Evolutionary conservation across 2,329 filamentous ascomycete species (phyloP), one percentile per base, ranked within the genome.

Genomic region (Fusarium proliferatum): DNA sequence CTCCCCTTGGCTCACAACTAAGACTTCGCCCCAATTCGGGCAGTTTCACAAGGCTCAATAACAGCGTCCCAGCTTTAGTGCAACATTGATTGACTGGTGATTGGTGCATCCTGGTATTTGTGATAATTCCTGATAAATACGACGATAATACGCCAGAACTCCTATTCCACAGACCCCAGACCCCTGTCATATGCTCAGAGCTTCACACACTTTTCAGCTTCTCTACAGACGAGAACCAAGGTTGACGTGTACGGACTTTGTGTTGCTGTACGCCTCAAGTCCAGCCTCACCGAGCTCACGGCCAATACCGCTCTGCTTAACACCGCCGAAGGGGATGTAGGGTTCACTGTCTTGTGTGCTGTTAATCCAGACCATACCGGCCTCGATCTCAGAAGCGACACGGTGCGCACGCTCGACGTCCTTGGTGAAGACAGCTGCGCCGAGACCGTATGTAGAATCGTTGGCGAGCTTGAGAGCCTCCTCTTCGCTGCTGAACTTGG

Each of bases 361-460:
- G 79, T 84, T 86, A 69, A 88, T 85, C 86, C 87, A 88, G 68
- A 88, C 86, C 71, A 87, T 88, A 74, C 92, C 94, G 34, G 94
- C 94, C 81, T 88, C 88, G 78, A 96, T 86, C 23, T 85, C 86
- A 81, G 94, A 94, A 81, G 91, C 90, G 51, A 95, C 92, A 69
- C 92, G 89, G 81, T 96, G 88, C 75, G 94, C 93, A 2, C 92
- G 94, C 87, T 93, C 94, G 80, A 96, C 86, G 84, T 94, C 90
- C 78, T 84, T 91, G 76, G 94, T 96, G 88, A 95, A 93, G 39
- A 96, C 88, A 74, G 92, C 93, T 55, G 93, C 91, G 66, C 93
- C 94, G 53, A 96, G 89, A 78, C 94, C 94, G 84, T 95, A 96
- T 71, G 84, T 90, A 79, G 89, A 91, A 84, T 90, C 86, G 86